Conservation (phyloP, 345 rosid species). For the Pistacia vera region DNA sequence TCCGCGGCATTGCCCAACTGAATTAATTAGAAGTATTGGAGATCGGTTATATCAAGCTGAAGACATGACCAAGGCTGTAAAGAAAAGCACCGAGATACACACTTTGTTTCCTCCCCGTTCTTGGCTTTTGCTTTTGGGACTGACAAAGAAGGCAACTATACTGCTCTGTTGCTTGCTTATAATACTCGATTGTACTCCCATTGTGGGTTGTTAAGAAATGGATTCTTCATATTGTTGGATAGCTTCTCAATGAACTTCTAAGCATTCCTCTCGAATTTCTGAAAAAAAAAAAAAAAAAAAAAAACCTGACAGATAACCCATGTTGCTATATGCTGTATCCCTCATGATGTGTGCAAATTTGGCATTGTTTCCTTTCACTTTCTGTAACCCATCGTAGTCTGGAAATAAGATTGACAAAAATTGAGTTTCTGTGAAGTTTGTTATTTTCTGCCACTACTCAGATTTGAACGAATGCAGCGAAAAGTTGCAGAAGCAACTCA, state of each 20-base stretch:
- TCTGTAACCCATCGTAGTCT: not conserved
- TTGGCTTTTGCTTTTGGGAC: conserved; percentile 18
- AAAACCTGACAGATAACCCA: not conserved
- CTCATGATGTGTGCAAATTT: conserved; percentile 1
- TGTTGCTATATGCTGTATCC: conserved; percentile 1
- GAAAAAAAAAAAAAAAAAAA: not conserved
- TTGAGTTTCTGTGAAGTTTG: not conserved
- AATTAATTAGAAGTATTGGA: conserved; percentile 12
- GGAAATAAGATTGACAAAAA: not conserved
- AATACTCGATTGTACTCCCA: conserved; percentile 16
- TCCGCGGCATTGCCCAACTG: conserved; percentile 20
- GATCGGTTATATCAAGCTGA: conserved; percentile 20
- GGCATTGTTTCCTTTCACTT: not conserved
- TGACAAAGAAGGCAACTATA: conserved; percentile 18
- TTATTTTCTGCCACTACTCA: not conserved
- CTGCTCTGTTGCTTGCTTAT: conserved; percentile 25
- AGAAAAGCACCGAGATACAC: conserved; percentile 1
- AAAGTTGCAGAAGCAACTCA: not conserved
- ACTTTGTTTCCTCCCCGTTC: not conserved
- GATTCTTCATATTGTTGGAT: conserved; percentile 10
- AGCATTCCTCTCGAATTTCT: not conserved
- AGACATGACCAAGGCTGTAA: conserved; percentile 20
- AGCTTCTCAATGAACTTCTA: conserved; percentile 19
- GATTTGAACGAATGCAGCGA: not conserved
- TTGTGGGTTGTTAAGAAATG: conserved; percentile 14